These are phyloP conservation scores for Aspergillus aculeatus DNA, from an alignment of 2,329 filamentous ascomycete species.

Conservation along the genomic window DNA sequence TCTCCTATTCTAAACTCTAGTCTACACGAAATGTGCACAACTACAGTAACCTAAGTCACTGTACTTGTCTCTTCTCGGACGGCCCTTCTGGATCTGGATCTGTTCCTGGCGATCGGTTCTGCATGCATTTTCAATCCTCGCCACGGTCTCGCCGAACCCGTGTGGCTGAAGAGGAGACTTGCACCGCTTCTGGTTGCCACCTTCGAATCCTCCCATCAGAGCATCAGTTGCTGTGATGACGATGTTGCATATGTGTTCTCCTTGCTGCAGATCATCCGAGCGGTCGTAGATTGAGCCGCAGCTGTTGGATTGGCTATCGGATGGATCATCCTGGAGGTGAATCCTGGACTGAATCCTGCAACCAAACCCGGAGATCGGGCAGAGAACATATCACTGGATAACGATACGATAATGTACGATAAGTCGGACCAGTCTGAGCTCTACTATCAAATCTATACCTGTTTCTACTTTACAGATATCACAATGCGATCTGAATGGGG, in stretches of 20 bases:
- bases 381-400: not conserved
- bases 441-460: too few species aligned
- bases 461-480: too few species aligned
- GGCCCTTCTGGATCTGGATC: not conserved
- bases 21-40: not conserved
- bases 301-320: not conserved
- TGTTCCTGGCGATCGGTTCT: constrained; percentile 13
- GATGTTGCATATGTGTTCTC: not conserved
- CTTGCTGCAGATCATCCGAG: not conserved
- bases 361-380: not conserved
- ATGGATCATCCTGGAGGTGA: not conserved
- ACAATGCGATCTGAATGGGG: too few species aligned
- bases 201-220: not conserved
- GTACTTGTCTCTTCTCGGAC: not conserved
- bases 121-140: not conserved
- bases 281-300: not conserved
- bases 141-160: constrained; percentile 7
- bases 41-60: too few species aligned
- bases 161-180: constrained; percentile 7
- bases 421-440: too few species aligned
- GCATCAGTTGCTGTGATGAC: not conserved
- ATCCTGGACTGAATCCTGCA: not conserved
- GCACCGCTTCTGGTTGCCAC: not conserved
- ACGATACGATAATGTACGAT: too few species aligned
- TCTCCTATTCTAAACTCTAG: not conserved